Conservation (phyloP, 352 stramenopile species). For the Phytophthora lateralis region DNA sequence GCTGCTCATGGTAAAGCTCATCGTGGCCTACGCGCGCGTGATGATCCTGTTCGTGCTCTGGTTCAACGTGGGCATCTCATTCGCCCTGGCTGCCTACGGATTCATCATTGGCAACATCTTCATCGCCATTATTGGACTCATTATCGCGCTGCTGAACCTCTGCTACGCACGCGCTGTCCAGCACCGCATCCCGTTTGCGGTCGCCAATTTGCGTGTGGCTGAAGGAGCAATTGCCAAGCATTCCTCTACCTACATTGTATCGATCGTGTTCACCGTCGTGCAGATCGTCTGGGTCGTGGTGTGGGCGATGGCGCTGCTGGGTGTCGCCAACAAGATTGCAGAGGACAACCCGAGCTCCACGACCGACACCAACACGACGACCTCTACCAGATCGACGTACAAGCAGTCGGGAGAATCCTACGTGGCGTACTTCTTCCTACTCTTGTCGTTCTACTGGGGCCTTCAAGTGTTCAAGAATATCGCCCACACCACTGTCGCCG, state of each 20-base stretch:
- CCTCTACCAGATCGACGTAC: conserved; percentile 38
- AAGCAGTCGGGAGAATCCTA: conserved; percentile 43
- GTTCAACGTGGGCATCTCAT: conserved; percentile 82
- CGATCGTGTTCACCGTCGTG: conserved; percentile 88
- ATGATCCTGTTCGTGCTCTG: conserved; percentile 89
- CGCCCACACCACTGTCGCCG: conserved; percentile 91
- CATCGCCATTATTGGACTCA: conserved; percentile 62
- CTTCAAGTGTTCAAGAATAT: conserved; percentile 93
- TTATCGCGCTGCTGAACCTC: conserved; percentile 73
- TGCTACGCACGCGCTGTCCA: conserved; percentile 88
- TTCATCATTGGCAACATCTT: conserved; percentile 74
- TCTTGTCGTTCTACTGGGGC: conserved; percentile 96
- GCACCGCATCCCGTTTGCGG: conserved; percentile 94
- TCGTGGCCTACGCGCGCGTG: conserved; percentile 72
- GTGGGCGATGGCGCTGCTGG: conserved; percentile 88
- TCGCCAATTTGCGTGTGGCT: conserved; percentile 91
- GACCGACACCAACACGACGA: conserved; percentile 17
- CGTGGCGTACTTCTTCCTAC: conserved; percentile 49
- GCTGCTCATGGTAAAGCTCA: conserved; percentile 79
- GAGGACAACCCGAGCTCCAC: conserved; percentile 51
- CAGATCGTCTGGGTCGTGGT: conserved; percentile 91
- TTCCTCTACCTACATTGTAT: conserved; percentile 84
- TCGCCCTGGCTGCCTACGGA: conserved; percentile 70
- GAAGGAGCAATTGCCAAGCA: conserved; percentile 91
- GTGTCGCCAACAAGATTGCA: conserved; percentile 85